phyloP scores from a whole-genome alignment of 257 asterid species.

The Phtheirospermum japonicum region DNA sequence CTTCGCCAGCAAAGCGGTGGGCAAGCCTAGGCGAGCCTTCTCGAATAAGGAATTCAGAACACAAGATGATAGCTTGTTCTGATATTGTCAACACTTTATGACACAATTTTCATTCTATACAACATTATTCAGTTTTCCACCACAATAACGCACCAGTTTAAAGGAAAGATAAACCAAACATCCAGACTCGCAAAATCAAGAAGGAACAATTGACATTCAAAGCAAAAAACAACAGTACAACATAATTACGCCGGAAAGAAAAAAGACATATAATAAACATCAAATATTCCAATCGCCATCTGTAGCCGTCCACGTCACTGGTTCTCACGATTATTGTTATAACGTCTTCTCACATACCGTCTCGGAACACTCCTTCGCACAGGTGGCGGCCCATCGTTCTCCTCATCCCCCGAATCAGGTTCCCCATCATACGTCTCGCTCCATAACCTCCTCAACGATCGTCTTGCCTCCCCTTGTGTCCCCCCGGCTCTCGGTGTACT shows the following conservation, averaged over 20 bases:
- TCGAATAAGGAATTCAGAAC: too few species aligned
- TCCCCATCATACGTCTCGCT: too few species aligned
- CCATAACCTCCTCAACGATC: constrained; percentile 62
- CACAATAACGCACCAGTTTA: too few species aligned
- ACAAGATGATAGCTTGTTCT: too few species aligned
- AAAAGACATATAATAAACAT: neutral
- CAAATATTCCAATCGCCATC: neutral
- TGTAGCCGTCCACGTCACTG: neutral
- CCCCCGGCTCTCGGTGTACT: constrained; percentile 46
- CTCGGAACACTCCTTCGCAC: constrained; percentile 20
- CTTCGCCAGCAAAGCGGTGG: too few species aligned
- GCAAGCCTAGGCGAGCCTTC: too few species aligned
- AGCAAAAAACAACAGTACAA: too few species aligned
- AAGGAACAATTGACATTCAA: neutral
- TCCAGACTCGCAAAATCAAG: neutral
- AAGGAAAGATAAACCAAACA: too few species aligned
- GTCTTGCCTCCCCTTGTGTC: constrained; percentile 46
- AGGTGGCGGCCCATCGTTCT: constrained; percentile 20
- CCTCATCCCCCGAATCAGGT: too few species aligned
- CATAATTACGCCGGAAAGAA: neutral
- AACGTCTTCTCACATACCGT: constrained; percentile 36
- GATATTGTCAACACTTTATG: too few species aligned
- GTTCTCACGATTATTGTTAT: constrained; percentile 7
- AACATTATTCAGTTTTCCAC: too few species aligned
- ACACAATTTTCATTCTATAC: too few species aligned